Conservation (phyloP, 768 basidiomycete species). For the Boletus vermiculosoides region DNA sequence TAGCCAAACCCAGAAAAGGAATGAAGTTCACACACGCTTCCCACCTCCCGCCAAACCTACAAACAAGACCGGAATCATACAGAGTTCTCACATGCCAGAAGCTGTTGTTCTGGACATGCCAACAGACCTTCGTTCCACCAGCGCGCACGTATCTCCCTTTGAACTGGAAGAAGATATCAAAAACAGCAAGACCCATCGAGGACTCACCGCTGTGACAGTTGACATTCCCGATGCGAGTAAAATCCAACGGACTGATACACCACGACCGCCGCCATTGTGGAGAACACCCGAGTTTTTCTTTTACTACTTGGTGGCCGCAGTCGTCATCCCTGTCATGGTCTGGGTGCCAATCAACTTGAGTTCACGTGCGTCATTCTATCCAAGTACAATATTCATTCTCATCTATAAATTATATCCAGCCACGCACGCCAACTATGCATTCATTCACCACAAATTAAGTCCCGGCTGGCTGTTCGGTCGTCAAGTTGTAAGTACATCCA, state of each 20-base stretch:
- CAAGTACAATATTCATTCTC: slow-evolving; percentile 1
- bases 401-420: slow-evolving; percentile 40
- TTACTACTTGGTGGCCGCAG: slow-evolving; percentile 60
- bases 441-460: slow-evolving; percentile 57
- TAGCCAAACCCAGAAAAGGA: slow-evolving; percentile 9
- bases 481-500: slow-evolving; percentile 56
- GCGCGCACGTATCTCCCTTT: slow-evolving; percentile 9
- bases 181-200: slow-evolving; percentile 15
- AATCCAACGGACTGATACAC: slow-evolving; percentile 23
- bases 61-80: background rate
- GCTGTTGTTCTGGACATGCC: slow-evolving; percentile 36
- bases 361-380: slow-evolving; percentile 55
- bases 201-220: slow-evolving; percentile 53
- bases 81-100: slow-evolving; percentile 23
- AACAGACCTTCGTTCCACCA: slow-evolving; percentile 31
- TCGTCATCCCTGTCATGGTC: slow-evolving; percentile 71
- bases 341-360: slow-evolving; percentile 77
- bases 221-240: slow-evolving; percentile 47
- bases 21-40: slow-evolving; percentile 6
- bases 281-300: slow-evolving; percentile 73
- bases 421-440: slow-evolving; percentile 69
- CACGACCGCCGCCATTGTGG: slow-evolving; percentile 61
- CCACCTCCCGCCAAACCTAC: background rate
- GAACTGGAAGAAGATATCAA: slow-evolving; percentile 14
- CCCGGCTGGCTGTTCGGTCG: slow-evolving; percentile 83